phyloP scores from a whole-genome alignment of 192 early-diverging fungal genomes.

The Backusella parvicylindrica region DNA sequence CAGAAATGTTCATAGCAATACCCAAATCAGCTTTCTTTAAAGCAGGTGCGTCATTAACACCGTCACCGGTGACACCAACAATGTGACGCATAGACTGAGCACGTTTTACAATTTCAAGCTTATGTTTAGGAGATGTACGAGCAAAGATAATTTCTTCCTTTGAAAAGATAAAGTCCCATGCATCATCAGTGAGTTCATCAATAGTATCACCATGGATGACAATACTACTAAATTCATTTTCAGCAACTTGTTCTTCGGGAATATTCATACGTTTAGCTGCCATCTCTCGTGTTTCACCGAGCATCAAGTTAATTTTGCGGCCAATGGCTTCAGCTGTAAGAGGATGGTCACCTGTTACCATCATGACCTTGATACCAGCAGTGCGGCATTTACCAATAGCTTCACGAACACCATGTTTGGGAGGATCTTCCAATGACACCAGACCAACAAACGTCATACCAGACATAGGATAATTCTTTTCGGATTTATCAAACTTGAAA shows the following conservation, averaged over 20 bases:
- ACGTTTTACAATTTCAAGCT: conserved; percentile 92
- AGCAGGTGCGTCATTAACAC: conserved; percentile 85
- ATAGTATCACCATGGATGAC: conserved; percentile 92
- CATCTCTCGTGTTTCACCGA: conserved; percentile 81
- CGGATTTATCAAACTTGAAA: conserved; percentile 73
- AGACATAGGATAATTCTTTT: conserved; percentile 65
- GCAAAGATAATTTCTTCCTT: conserved; percentile 98
- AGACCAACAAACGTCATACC: conserved; percentile 82
- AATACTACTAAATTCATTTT: conserved; percentile 84
- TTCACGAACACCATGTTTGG: conserved; percentile 98
- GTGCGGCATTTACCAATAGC: conserved; percentile 89
- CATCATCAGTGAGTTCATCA: conserved; percentile 70
- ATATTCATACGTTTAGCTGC: conserved; percentile 68
- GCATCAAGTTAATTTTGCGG: conserved; percentile 92
- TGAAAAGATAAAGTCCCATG: conserved; percentile 93
- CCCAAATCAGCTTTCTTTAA: conserved; percentile 96
- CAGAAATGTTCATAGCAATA: conserved; percentile 95
- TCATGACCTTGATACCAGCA: conserved; percentile 96
- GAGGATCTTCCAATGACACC: conserved; percentile 91
- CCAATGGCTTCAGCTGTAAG: conserved; percentile 96
- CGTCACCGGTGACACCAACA: conserved; percentile 96
- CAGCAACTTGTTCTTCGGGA: conserved; percentile 57
- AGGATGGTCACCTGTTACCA: conserved; percentile 98
- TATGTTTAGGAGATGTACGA: conserved; percentile 94
- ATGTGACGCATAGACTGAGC: conserved; percentile 93